A percentile compares a stretch with the other conserved stretches of the same genome.
These are phyloP conservation scores for Terfezia boudieri DNA, from an alignment of 495 filamentous ascomycete species.

Conservation along the genomic window DNA sequence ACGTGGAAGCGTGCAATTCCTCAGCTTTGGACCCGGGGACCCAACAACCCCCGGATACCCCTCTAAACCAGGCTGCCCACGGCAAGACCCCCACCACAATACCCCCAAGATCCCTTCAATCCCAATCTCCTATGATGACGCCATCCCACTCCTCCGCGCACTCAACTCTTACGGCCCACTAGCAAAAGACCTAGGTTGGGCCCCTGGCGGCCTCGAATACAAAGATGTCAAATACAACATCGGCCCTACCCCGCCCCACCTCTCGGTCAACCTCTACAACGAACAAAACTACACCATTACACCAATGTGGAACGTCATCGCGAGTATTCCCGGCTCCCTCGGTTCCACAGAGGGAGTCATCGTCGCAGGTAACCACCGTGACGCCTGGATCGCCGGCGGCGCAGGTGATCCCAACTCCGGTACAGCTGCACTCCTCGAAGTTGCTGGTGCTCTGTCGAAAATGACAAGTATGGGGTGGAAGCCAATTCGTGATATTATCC, in stretches of 20 bases:
- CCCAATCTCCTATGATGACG: conserved; percentile 75
- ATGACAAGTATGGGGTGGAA: conserved; percentile 26
- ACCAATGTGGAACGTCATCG: conserved; percentile 87
- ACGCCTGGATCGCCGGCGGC: conserved; percentile 30
- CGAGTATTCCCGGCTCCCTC: conserved; percentile 77
- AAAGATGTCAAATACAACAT: conserved; percentile 81
- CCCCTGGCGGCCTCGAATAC: conserved; percentile 49
- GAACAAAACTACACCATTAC: conserved; percentile 75
- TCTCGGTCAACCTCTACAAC: conserved; percentile 65
- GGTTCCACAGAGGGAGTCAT: conserved; percentile 48
- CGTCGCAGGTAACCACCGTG: conserved; percentile 85
- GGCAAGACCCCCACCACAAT: conserved; percentile 39
- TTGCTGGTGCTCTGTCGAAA: conserved; percentile 22
- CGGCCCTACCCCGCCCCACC: conserved; percentile 56
- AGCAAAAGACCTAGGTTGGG: conserved; percentile 52
- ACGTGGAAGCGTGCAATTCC: conserved; percentile 68
- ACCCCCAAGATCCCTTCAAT: conserved; percentile 79
- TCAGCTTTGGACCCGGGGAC: conserved; percentile 42
- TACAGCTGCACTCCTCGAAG: conserved; percentile 23
- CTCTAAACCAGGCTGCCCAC: conserved; percentile 71
- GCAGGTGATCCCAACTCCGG: conserved; percentile 27
- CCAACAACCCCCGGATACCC: conserved; percentile 86
- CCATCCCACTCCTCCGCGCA: conserved; percentile 61
- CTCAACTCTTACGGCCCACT: conserved; percentile 73
- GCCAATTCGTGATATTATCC: conserved; percentile 35